Base-by-base conservation (phyloP, 2,329 filamentous ascomycete genomes). In the Uncinocarpus reesii region DNA sequence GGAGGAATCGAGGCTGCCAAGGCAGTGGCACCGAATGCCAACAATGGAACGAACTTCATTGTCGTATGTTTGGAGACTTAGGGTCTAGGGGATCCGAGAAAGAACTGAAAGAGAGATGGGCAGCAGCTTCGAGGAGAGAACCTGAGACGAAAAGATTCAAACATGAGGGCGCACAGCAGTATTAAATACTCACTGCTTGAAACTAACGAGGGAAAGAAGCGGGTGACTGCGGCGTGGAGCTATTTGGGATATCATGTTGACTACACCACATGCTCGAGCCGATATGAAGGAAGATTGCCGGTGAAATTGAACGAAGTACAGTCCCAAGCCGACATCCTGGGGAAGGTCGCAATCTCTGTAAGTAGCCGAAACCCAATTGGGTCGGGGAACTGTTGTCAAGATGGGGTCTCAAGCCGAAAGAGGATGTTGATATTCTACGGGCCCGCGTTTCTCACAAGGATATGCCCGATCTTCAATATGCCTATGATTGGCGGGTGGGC, bases 11-110 rank as follows among this genome's bases (percentile, higher is more conserved):
- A 55, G 26, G 60, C 58, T 15, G 61, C 64, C 48, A 66, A 53
- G 32, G 57, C 64, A 21, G 55, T 55, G 2, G 57, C 55, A 53
- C 64, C 52, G 36, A 67, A 58, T 54, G 60, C 62, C 42, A 69
- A 52, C 34, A 60, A 55, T 37, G 53, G 49, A 18, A 59, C 50
- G 48, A 65, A 53, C 57, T 65, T 69, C 66, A 70, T 69, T n/a
- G 31, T 60, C 8, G 28, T 7, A 20, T 23, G 5, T 15, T 24
- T 15, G 4, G 18, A 15, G 28, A 18, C 10, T n/a, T n/a, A n/a
- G n/a, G n/a, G n/a, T n/a, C n/a, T n/a, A n/a, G n/a, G n/a, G n/a
- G n/a, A n/a, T n/a, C n/a, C n/a, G n/a, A n/a, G n/a, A n/a, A n/a
- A n/a, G n/a, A n/a, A n/a, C n/a, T n/a, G n/a, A n/a, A n/a, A n/a